Evolutionary conservation across 2,329 filamentous ascomycete species (phyloP).

Genomic region (Sporothrix mexicana): DNA sequence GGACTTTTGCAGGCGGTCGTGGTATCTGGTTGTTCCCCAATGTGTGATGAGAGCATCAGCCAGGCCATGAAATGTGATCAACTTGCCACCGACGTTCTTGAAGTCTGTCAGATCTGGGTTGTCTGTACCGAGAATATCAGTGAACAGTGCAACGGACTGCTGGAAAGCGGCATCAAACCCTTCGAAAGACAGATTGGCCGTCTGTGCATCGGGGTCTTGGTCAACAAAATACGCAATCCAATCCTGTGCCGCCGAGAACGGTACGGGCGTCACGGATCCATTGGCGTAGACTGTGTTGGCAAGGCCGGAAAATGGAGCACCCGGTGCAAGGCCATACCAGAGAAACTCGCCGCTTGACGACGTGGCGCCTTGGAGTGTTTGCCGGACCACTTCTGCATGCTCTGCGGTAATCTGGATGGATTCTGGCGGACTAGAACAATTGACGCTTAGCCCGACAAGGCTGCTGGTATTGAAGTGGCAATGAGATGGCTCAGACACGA

Average conservation of each 20-base stretch:
- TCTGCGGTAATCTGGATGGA: background rate
- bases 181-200: background rate
- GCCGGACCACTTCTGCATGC: background rate
- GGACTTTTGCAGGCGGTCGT: background rate
- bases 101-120: background rate
- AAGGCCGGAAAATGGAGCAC: background rate
- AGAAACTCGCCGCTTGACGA: background rate
- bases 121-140: background rate
- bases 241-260: background rate
- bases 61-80: background rate
- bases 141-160: background rate
- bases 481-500: background rate
- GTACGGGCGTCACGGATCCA: background rate
- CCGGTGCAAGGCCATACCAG: background rate
- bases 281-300: background rate
- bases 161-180: background rate
- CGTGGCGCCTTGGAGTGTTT: background rate
- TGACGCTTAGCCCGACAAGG: background rate
- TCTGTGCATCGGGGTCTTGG: background rate
- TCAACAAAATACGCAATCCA: background rate
- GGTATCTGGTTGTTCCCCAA: background rate
- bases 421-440: background rate
- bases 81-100: background rate
- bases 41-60: background rate
- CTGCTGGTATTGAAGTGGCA: background rate